These are phyloP conservation scores for Saccharata proteae DNA, from an alignment of 2,329 filamentous ascomycete species.

Conservation along the genomic window DNA sequence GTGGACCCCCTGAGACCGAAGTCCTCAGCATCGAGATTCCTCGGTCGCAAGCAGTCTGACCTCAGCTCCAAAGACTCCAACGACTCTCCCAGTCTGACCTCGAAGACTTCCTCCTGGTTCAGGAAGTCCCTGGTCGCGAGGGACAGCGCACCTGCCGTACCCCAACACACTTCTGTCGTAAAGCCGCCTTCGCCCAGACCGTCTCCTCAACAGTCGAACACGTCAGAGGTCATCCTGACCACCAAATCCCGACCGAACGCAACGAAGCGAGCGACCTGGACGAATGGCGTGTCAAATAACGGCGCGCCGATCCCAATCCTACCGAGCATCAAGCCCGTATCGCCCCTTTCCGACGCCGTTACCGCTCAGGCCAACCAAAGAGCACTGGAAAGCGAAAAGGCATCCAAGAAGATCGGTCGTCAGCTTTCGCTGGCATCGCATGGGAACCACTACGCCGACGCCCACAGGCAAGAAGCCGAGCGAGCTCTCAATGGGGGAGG, in stretches of 20 bases:
- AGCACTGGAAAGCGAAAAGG: constrained; percentile 49
- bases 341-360: constrained; percentile 87
- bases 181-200: constrained; percentile 31
- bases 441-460: constrained; percentile 83
- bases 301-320: constrained; percentile 90
- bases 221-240: constrained; percentile 29
- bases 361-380: constrained; percentile 74
- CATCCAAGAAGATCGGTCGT: constrained; percentile 81
- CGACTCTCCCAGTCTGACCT: constrained; percentile 48
- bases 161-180: constrained; percentile 26
- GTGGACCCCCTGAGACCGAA: constrained; percentile 87
- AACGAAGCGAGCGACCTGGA: constrained; percentile 86
- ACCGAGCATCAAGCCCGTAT: constrained; percentile 87
- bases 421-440: constrained; percentile 87
- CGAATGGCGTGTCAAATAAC: constrained; percentile 61
- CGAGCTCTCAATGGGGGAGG: constrained; percentile 73
- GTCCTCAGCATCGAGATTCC: constrained; percentile 70
- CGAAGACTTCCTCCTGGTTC: constrained; percentile 88
- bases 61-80: constrained; percentile 50
- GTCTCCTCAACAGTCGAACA: constrained; percentile 31
- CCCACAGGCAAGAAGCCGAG: constrained; percentile 84
- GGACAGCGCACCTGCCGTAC: constrained; percentile 51
- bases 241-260: constrained; percentile 46
- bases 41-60: constrained; percentile 85
- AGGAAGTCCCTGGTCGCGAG: constrained; percentile 83